phyloP scores from a whole-genome alignment of 495 filamentous ascomycete species.

The Penicillium parvum region DNA sequence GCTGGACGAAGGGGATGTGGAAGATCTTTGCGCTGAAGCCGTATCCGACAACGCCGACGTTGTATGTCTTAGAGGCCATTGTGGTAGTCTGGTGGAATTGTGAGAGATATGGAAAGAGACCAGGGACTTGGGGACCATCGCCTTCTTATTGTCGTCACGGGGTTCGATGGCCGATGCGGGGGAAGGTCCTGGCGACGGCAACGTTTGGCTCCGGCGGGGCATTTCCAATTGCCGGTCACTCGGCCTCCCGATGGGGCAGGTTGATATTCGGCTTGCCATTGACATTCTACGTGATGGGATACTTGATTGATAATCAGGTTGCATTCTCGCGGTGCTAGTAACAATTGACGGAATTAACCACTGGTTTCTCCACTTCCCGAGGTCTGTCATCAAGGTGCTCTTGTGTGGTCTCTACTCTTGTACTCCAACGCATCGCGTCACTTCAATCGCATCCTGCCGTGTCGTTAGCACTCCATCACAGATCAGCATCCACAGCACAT shows the following conservation, averaged over 20 bases:
- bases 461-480: slow-evolving; percentile 7
- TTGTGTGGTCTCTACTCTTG: slow-evolving; percentile 17
- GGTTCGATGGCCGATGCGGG: slow-evolving; percentile 17
- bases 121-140: too few relatives aligned
- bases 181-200: slow-evolving; percentile 43
- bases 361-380: too few relatives aligned
- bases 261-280: slow-evolving; percentile 1
- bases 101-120: too few relatives aligned
- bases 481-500: too few relatives aligned
- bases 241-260: neutral
- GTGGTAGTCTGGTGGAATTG: slow-evolving; percentile 1
- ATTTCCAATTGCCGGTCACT: slow-evolving; percentile 1
- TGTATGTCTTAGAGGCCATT: slow-evolving; percentile 49
- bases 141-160: slow-evolving; percentile 14
- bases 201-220: slow-evolving; percentile 19
- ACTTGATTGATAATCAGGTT: neutral
- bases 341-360: too few relatives aligned
- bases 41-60: slow-evolving; percentile 60
- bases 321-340: too few relatives aligned
- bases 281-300: neutral
- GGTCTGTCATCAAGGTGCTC: neutral
- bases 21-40: slow-evolving; percentile 84
- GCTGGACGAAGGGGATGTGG: slow-evolving; percentile 80
- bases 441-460: slow-evolving; percentile 65
- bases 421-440: slow-evolving; percentile 58